Evolutionary conservation across 1,284 basidiomycete species (phyloP).

Genomic region (Gastroboletus turbinatus): DNA sequence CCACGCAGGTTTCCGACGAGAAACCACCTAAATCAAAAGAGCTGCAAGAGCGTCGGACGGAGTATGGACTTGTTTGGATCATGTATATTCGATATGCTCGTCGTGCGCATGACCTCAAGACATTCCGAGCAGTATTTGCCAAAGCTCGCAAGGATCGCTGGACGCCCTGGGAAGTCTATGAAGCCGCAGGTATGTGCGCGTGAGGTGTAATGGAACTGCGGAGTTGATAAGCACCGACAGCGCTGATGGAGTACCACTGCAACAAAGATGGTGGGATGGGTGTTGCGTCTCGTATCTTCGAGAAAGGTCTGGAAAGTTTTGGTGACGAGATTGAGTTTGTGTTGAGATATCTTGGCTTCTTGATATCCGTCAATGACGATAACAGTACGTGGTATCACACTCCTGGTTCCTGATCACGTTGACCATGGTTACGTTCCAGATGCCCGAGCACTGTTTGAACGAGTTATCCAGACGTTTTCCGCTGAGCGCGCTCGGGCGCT

Average conservation of each 20-base stretch:
- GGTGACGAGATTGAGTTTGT: constrained; percentile 85
- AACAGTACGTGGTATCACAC: constrained; percentile 64
- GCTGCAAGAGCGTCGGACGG: constrained; percentile 60
- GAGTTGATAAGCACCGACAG: constrained; percentile 41
- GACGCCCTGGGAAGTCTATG: constrained; percentile 91
- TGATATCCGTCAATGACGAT: constrained; percentile 94
- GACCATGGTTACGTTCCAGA: constrained; percentile 48
- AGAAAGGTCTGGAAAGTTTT: constrained; percentile 89
- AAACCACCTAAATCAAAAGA: constrained; percentile 51
- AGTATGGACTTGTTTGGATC: constrained; percentile 70
- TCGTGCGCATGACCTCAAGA: constrained; percentile 53
- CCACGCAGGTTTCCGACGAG: constrained; percentile 45
- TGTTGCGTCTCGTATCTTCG: constrained; percentile 91
- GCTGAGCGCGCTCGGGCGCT: constrained; percentile 81
- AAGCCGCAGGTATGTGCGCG: constrained; percentile 76
- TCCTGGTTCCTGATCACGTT: neutral
- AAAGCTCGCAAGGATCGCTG: constrained; percentile 85
- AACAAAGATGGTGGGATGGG: constrained; percentile 72
- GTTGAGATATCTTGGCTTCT: constrained; percentile 86
- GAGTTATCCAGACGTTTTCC: constrained; percentile 77
- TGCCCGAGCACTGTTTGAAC: constrained; percentile 93
- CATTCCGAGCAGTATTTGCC: constrained; percentile 78
- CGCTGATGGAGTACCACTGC: constrained; percentile 94
- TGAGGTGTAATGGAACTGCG: constrained; percentile 1
- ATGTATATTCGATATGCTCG: constrained; percentile 85